Conservation (phyloP, 805 yeast genomes). For the Lachancea cidri region DNA sequence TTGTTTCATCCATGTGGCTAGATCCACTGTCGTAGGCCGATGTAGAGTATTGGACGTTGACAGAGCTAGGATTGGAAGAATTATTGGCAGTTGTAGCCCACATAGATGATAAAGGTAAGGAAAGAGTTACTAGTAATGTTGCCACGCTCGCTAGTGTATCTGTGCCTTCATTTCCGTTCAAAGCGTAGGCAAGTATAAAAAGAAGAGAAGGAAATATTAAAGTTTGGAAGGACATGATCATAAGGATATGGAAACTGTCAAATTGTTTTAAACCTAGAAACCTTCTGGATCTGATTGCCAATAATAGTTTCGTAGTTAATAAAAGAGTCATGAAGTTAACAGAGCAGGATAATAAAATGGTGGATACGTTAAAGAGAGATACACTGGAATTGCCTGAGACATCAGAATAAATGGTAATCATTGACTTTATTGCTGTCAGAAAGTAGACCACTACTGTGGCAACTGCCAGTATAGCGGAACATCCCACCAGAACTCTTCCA, state of each 20-base stretch:
- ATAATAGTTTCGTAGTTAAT: constrained; percentile 55
- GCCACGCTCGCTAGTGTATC: constrained; percentile 49
- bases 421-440: constrained; percentile 43
- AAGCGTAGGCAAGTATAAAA: constrained; percentile 50
- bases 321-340: constrained; percentile 57
- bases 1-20: constrained; percentile 13
- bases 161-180: constrained; percentile 28
- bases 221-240: constrained; percentile 79
- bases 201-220: constrained; percentile 72
- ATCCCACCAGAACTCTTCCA: constrained; percentile 36
- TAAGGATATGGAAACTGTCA: constrained; percentile 71
- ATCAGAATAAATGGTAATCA: constrained; percentile 33
- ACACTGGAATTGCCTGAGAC: constrained; percentile 20
- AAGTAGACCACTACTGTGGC: constrained; percentile 58
- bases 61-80: constrained; percentile 38
- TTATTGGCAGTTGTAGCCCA: constrained; percentile 78
- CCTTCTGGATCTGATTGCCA: constrained; percentile 70
- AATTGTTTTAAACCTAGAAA: constrained; percentile 77
- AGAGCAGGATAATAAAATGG: constrained; percentile 63
- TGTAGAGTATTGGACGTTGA: constrained; percentile 20
- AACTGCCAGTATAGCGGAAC: constrained; percentile 43
- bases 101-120: constrained; percentile 77
- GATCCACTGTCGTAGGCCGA: constrained; percentile 13
- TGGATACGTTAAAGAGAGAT: constrained; percentile 48
- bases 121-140: constrained; percentile 57